These are phyloP conservation scores for Suillus bovinus DNA, from an alignment of 768 basidiomycete genomes.

Conservation along the genomic window DNA sequence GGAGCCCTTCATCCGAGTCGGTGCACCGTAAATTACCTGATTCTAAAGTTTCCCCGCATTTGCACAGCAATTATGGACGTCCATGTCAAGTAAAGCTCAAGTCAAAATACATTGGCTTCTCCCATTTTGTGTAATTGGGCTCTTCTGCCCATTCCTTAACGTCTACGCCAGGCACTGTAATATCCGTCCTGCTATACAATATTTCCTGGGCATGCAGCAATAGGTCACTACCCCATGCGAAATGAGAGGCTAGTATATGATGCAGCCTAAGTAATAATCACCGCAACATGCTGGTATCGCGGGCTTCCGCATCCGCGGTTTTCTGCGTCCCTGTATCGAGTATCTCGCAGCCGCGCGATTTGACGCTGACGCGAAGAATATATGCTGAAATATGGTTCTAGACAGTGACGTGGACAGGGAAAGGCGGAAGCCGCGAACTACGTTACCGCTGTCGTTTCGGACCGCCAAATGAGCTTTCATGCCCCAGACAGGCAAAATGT, in stretches of 20 bases:
- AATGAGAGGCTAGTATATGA: slow-evolving; percentile 1
- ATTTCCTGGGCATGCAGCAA: background rate
- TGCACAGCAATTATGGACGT: slow-evolving; percentile 14
- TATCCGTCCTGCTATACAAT: background rate
- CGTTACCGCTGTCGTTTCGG: slow-evolving; percentile 16
- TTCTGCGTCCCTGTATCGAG: slow-evolving; percentile 13
- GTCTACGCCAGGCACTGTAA: background rate
- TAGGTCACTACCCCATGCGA: background rate
- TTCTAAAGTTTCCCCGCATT: slow-evolving; percentile 18
- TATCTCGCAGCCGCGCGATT: slow-evolving; percentile 23
- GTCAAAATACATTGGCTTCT: background rate
- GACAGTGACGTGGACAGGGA: slow-evolving; percentile 15
- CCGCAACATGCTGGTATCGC: slow-evolving; percentile 4
- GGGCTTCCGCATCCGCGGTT: slow-evolving; percentile 19
- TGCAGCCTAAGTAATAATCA: background rate
- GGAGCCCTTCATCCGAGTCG: background rate
- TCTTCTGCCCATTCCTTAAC: background rate
- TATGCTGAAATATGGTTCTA: slow-evolving; percentile 13
- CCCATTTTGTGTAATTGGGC: background rate
- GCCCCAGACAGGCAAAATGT: slow-evolving; percentile 22
- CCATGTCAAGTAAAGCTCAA: background rate
- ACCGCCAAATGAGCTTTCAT: slow-evolving; percentile 16
- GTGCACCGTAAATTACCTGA: background rate
- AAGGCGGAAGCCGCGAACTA: slow-evolving; percentile 14
- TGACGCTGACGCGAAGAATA: slow-evolving; percentile 14